phyloP scores from a whole-genome alignment of 2,329 filamentous ascomycete genomes.

The Huntiella bhutanensis region DNA sequence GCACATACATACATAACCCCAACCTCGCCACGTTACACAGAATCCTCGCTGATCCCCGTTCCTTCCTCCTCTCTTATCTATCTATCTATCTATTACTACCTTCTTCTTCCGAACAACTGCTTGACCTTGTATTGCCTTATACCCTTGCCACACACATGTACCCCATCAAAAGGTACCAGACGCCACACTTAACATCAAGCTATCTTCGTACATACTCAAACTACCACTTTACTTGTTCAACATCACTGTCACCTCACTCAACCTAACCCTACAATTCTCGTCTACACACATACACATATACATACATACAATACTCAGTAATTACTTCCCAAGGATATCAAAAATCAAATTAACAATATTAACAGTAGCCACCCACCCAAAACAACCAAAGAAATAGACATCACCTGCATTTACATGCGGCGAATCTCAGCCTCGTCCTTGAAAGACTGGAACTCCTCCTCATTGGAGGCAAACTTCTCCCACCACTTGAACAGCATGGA shows the following conservation, averaged over 20 bases:
- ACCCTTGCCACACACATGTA: too few relatives aligned
- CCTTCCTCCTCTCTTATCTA: too few relatives aligned
- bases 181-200: not conserved
- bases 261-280: not conserved
- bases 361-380: not conserved
- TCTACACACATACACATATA: not conserved
- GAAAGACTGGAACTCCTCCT: slow-evolving; percentile 50
- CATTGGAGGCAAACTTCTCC: slow-evolving; percentile 57
- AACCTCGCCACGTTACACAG: too few relatives aligned
- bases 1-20: too few relatives aligned
- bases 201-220: not conserved
- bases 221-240: not conserved
- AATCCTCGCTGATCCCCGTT: too few relatives aligned
- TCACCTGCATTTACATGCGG: slow-evolving; percentile 22
- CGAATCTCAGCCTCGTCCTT: slow-evolving; percentile 71
- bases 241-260: not conserved
- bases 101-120: too few relatives aligned
- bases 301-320: not conserved
- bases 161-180: too few relatives aligned
- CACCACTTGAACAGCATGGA: slow-evolving; percentile 98
- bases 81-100: too few relatives aligned
- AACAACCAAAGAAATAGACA: not conserved
- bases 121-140: too few relatives aligned
- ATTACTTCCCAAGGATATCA: not conserved
- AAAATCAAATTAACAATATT: not conserved